Base-by-base conservation (phyloP, 148 eudicot species). In the Rheum nobile region DNA sequence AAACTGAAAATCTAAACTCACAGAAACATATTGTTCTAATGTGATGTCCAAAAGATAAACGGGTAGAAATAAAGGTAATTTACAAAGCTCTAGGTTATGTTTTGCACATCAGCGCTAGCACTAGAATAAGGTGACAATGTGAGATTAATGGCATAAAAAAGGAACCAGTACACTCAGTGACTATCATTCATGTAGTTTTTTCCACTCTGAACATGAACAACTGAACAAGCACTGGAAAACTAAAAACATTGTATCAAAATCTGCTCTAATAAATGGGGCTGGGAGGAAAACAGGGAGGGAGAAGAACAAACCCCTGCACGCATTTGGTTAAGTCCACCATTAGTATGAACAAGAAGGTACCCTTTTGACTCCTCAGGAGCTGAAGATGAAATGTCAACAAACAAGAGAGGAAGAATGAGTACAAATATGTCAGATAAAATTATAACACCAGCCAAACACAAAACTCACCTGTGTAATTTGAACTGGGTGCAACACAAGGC, bases 241-340 rank as follows among this genome's bases (percentile, higher is more conserved):
- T 57, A 57, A 11, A 7, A 57, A 26, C 65, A 57, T 57, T 19
- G 26, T 26, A 24, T 12, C 31, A 26, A 57, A 57, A 26, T 57
- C 32, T 57, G 16, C 65, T 57, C 28, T 26, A 9, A 57, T 9
- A 24, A 22, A 26, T 12, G 29, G 28, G 9, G 3, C 37, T 34
- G 11, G 57, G 47, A 43, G 13, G 14, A 39, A 44, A 2, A 2
- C 35, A 39, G 8, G 47, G 55, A 61, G 10, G n/a, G 9, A 72
- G 55, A 50, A 43, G 76, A 34, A 82, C 87, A 43, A 16, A 94
- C 98, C 93, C 98, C 98, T 65, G 97, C 96, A 76, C 98, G 89
- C 98, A 94, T 94, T 85, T 94, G 98, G 82, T 94, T 94, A 67
- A 94, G 96, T 61, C 98, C 98, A 11, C 98, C 98, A 87, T 94